Evolutionary conservation across 164 flowering plant genomes (phyloP).

Genomic region (Stephania cephalantha): DNA sequence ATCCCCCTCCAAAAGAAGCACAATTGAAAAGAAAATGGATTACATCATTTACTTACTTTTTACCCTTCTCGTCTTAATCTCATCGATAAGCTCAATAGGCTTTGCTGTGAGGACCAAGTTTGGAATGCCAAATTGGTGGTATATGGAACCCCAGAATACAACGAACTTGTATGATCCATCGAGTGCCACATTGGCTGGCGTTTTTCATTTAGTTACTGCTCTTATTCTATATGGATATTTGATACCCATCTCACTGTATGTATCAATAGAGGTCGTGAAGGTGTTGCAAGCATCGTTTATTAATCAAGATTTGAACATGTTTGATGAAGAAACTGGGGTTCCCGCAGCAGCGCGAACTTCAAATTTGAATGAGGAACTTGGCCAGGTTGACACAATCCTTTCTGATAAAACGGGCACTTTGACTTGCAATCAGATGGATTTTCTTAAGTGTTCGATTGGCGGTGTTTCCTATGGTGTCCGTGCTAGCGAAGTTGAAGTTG

Average conservation of each 20-base stretch:
- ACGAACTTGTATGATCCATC: conserved; percentile 41
- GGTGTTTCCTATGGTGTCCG: conserved; percentile 75
- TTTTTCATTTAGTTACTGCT: conserved; percentile 75
- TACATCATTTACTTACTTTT: conserved; percentile 69
- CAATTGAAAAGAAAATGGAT: conserved; percentile 74
- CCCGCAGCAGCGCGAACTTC: conserved; percentile 83
- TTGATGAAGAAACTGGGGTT: conserved; percentile 70
- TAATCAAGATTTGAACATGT: conserved; percentile 75
- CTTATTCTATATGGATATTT: conserved; percentile 81
- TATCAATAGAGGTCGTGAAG: conserved; percentile 88
- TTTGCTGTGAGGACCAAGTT: conserved; percentile 54
- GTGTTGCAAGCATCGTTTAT: conserved; percentile 82
- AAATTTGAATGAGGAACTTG: conserved; percentile 91
- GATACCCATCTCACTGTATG: conserved; percentile 90
- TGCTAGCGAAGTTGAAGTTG: conserved; percentile 85
- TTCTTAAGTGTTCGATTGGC: conserved; percentile 87
- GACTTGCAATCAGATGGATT: conserved; percentile 98
- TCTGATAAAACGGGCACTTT: conserved; percentile 96
- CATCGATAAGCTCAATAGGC: conserved; percentile 69
- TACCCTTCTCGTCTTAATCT: conserved; percentile 56
- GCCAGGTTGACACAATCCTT: conserved; percentile 90
- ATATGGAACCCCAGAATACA: conserved; percentile 40
- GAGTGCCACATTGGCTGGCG: conserved; percentile 38
- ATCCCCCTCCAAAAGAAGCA: conserved; percentile 46
- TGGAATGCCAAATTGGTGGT: conserved; percentile 72